Conservation (phyloP, 1,284 basidiomycete species). For the Stereum hirsutum region DNA sequence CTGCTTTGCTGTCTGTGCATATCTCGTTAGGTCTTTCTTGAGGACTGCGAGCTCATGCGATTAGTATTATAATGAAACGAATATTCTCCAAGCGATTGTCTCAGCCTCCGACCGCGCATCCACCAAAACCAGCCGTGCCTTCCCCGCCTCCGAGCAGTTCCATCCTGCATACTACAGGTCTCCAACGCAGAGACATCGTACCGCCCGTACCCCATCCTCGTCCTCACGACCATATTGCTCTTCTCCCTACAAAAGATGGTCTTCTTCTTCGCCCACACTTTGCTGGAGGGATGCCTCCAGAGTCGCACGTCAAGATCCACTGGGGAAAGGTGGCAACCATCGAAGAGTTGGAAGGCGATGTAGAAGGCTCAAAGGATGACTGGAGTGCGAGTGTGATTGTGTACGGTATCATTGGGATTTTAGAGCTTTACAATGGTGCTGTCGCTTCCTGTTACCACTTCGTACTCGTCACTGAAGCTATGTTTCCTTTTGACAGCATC, state of each 20-base stretch:
- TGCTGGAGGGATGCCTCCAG: constrained; percentile 21
- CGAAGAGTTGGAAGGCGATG: constrained; percentile 37
- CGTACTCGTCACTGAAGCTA: constrained; percentile 3
- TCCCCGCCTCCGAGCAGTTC: constrained; percentile 11
- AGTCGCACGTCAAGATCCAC: constrained; percentile 40
- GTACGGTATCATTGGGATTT: constrained; percentile 63
- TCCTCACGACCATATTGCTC: constrained; percentile 56
- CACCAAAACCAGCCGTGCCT: constrained; percentile 6
- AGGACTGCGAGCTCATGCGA: too few species aligned
- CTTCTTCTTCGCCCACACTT: constrained; percentile 53
- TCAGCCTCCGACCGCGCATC: constrained; percentile 6
- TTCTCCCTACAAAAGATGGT: constrained; percentile 49
- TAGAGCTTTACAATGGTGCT: constrained; percentile 62
- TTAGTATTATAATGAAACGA: constrained; percentile 19
- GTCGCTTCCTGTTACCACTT: constrained; percentile 6
- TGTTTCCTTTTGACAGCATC: constrained; percentile 35
- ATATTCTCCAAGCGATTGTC: constrained; percentile 16
- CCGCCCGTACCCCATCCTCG: constrained; percentile 65
- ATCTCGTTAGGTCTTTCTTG: too few species aligned
- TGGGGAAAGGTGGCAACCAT: constrained; percentile 55
- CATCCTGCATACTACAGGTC: constrained; percentile 19
- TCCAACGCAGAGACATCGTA: constrained; percentile 55
- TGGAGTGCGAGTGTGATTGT: constrained; percentile 52
- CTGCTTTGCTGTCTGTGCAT: too few species aligned
- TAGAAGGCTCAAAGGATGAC: constrained; percentile 24